A percentile compares a stretch with the other conserved stretches of the same genome.
These are phyloP conservation scores for Hypoxylon crocopeplum DNA, from an alignment of 495 filamentous ascomycete genomes.

Conservation along the genomic window DNA sequence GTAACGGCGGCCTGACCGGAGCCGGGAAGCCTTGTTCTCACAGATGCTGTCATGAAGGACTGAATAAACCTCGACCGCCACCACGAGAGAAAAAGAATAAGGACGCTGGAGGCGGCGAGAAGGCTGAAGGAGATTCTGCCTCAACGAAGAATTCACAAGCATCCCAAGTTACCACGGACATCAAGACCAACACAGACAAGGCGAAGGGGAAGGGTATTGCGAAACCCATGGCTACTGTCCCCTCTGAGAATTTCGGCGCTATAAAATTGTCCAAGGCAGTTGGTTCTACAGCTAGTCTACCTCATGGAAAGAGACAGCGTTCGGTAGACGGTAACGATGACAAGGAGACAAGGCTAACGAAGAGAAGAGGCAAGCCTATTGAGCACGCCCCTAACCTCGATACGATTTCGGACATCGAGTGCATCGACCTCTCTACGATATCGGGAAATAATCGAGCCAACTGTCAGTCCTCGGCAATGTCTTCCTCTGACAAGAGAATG, in stretches of 20 bases:
- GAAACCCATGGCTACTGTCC: neutral
- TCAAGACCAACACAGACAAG: neutral
- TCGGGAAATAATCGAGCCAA: conserved; percentile 16
- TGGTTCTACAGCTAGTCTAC: neutral
- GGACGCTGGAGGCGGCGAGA: neutral
- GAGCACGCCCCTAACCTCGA: conserved; percentile 6
- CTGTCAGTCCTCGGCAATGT: neutral
- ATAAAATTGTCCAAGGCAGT: conserved; percentile 2
- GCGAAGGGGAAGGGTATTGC: neutral
- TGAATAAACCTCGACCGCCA: conserved; percentile 76
- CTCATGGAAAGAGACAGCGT: conserved; percentile 27
- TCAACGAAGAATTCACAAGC: neutral
- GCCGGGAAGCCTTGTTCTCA: conserved; percentile 62
- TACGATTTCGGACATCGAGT: conserved; percentile 42
- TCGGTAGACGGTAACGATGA: neutral
- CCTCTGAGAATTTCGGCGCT: neutral
- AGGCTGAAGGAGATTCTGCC: neutral
- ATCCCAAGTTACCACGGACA: neutral
- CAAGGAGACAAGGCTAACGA: neutral
- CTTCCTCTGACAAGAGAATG: too few species aligned
- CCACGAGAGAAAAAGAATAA: conserved; percentile 48
- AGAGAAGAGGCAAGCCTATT: conserved; percentile 1
- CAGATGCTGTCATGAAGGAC: conserved; percentile 84
- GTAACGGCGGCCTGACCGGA: conserved; percentile 72
- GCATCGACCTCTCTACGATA: conserved; percentile 43